Evolutionary conservation across 306 rosid species (phyloP).

Genomic region (Dalbergia oliveri): DNA sequence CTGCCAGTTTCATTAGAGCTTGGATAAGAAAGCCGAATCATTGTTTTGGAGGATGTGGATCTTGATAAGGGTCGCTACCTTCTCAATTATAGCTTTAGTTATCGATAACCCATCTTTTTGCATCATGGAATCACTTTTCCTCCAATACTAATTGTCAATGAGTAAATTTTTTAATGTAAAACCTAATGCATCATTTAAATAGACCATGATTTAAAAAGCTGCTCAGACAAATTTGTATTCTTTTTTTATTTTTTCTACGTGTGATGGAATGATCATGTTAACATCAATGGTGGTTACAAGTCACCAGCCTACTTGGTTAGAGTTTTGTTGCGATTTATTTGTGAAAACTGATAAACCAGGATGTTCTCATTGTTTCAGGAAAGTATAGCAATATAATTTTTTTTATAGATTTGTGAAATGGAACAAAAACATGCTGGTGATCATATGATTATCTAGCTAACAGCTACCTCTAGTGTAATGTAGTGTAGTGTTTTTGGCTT

Average conservation of each 20-base stretch:
- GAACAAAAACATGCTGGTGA: constrained; percentile 56
- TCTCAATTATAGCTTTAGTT: constrained; percentile 33
- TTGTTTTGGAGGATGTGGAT: constrained; percentile 94
- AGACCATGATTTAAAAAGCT: constrained; percentile 67
- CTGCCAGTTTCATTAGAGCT: constrained; percentile 97
- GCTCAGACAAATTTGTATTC: constrained; percentile 43
- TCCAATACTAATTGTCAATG: constrained; percentile 11
- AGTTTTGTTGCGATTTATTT: constrained; percentile 37
- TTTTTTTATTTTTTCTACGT: constrained; percentile 4
- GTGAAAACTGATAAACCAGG: constrained; percentile 22
- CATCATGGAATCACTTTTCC: constrained; percentile 4
- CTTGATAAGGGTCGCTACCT: constrained; percentile 88
- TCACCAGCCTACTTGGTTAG: constrained; percentile 4
- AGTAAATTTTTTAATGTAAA: constrained; percentile 29
- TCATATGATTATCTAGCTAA: too few relatives aligned
- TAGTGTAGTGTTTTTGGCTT: too few relatives aligned
- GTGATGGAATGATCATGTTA: constrained; percentile 21
- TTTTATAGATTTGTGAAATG: constrained; percentile 81
- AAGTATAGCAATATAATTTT: constrained; percentile 76
- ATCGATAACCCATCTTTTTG: constrained; percentile 19
- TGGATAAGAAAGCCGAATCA: constrained; percentile 91
- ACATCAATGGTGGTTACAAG: constrained; percentile 18
- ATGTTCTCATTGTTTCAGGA: constrained; percentile 69
- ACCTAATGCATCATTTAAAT: constrained; percentile 3
- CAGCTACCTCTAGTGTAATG: too few relatives aligned